Percentiles rank a stretch among this genome's conserved stretches.
These are phyloP conservation scores for Fusarium sp. DNA, from an alignment of 2,329 filamentous ascomycete species.

Conservation along the genomic window DNA sequence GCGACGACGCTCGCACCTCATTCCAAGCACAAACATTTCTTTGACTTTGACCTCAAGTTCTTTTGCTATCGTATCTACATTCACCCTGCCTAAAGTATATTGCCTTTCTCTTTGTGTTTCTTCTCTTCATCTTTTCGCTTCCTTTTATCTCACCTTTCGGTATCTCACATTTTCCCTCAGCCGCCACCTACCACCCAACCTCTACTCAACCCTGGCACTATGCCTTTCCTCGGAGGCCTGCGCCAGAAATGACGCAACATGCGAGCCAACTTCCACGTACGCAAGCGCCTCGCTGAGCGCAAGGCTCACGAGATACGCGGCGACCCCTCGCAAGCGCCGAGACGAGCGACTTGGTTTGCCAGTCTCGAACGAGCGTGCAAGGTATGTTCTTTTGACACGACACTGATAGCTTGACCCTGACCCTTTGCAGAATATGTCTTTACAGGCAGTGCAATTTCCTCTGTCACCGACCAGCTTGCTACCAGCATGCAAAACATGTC, in stretches of 20 bases:
- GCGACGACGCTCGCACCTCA: too few species aligned
- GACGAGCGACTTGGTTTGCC: background rate
- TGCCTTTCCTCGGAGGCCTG: too few species aligned
- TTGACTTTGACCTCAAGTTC: too few species aligned
- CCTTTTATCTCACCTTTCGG: background rate
- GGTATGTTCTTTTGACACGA: background rate
- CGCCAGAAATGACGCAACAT: too few species aligned
- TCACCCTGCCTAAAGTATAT: too few species aligned
- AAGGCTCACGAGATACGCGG: too few species aligned
- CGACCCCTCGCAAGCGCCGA: too few species aligned
- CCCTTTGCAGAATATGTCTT: background rate
- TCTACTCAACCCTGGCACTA: too few species aligned
- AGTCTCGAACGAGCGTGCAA: background rate
- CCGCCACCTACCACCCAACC: background rate
- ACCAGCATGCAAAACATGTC: constrained; percentile 38
- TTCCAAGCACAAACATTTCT: too few species aligned
- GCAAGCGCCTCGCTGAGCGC: too few species aligned
- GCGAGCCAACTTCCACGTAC: too few species aligned
- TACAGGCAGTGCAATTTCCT: background rate
- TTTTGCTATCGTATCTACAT: too few species aligned
- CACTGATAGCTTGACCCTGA: background rate
- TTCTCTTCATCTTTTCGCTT: background rate
- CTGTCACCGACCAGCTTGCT: constrained; percentile 4
- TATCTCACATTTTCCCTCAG: background rate
- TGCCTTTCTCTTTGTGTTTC: background rate